phyloP scores from a whole-genome alignment of 495 filamentous ascomycete genomes.

The Lasiosphaeria ovina region DNA sequence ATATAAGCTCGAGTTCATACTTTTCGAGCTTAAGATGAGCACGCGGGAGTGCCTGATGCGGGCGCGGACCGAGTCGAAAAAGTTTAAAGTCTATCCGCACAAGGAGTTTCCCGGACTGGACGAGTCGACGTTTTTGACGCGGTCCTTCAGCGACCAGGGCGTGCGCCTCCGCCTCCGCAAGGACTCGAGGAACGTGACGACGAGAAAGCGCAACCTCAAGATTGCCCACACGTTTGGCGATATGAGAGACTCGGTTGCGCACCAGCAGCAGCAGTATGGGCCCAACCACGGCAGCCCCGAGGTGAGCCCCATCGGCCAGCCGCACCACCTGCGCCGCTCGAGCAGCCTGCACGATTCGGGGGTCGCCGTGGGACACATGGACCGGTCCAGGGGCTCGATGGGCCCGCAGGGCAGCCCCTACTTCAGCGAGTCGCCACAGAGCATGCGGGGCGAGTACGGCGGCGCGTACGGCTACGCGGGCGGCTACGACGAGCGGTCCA shows the following conservation, averaged over 20 bases:
- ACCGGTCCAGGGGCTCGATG: constrained; percentile 21
- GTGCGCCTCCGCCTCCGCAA: constrained; percentile 87
- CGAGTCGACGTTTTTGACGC: constrained; percentile 88
- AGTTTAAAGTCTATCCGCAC: constrained; percentile 70
- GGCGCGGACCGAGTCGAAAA: constrained; percentile 67
- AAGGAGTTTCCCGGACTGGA: constrained; percentile 86
- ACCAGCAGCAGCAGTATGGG: constrained; percentile 10
- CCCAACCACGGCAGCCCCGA: constrained; percentile 20
- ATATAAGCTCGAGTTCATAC: constrained; percentile 77
- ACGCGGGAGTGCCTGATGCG: constrained; percentile 50
- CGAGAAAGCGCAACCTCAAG: constrained; percentile 40
- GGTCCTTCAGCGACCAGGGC: constrained; percentile 93
- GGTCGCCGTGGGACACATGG: constrained; percentile 8
- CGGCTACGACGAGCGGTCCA: constrained; percentile 19
- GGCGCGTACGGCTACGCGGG: constrained; percentile 21
- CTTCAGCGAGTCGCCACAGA: constrained; percentile 25
- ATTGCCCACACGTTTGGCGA: constrained; percentile 18
- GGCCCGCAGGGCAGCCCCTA: constrained; percentile 23
- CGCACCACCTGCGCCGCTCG: constrained; percentile 18
- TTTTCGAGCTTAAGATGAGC: constrained; percentile 85
- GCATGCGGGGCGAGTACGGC: constrained; percentile 19
- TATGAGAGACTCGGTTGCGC: constrained; percentile 4
- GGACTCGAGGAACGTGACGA: constrained; percentile 54
- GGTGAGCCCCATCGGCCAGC: constrained; percentile 25
- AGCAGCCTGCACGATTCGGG: constrained; percentile 21